Base-by-base conservation (phyloP, 1,284 basidiomycete species). In the Melampsora americana region DNA sequence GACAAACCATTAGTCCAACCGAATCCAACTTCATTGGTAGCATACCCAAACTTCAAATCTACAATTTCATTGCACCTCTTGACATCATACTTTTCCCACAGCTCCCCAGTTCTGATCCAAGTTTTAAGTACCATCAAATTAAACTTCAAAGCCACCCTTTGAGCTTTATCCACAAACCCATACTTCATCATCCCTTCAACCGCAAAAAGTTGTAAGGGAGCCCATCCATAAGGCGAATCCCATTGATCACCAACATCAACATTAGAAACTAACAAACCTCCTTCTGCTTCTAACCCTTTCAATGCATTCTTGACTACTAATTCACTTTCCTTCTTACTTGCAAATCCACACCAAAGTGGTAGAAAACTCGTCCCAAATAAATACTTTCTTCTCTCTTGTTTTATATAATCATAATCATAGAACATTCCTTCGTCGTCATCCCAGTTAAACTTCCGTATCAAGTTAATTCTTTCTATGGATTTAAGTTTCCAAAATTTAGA, bases 81-180 rank as follows among this genome's bases (percentile, higher is more conserved):
- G 18, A 48, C 71, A 56, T 73, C 30, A 30, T 73, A 73, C 64
- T 73, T 73, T 50, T 73, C 71, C 71, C 71, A 73, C 7, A 73
- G 39, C 16, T 50, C 39, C n/a, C 64, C 64, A 5, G 62, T 53
- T 30, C 20, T 14, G n/a, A 50, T 28, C 71, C 71, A 73, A 46
- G 48, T 46, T 39, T 73, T 73, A n/a, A 73, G 64, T 61, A 73
- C 71, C 62, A 66, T 73, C 11, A 62, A 73, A 20, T 20, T 48
- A 30, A 73, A 73, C 28, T 73, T 73, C 5, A 50, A 46, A 11
- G 71, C 71, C 28, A 73, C 48, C 56, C 71, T 30, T 28, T 73
- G 30, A 30, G 64, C 64, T 20, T 20, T 20, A 11, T 20, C 23
- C 6, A 56, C n/a, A 42, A 66, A 60, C 28, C 64, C 71, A 30